These are phyloP conservation scores for Hypocrella siamensis DNA, from an alignment of 2,329 filamentous ascomycete species.

Conservation along the genomic window DNA sequence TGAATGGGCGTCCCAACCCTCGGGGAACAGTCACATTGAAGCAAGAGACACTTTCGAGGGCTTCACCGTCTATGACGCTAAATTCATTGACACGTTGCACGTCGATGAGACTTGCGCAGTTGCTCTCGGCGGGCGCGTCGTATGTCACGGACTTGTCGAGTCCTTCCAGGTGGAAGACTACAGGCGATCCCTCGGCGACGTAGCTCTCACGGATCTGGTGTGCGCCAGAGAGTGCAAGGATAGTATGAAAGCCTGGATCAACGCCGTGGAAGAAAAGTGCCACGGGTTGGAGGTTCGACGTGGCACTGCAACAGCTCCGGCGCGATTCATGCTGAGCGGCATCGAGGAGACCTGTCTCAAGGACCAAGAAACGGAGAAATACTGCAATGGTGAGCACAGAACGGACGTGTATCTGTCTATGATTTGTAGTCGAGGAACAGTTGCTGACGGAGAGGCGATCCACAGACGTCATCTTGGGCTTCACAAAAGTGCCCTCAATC, in stretches of 20 bases:
- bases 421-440: background rate
- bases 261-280: background rate
- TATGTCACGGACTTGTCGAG: background rate
- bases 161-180: background rate
- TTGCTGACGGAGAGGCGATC: background rate
- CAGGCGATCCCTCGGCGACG: background rate
- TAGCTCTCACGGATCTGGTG: background rate
- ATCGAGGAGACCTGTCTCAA: background rate
- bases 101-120: background rate
- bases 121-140: background rate
- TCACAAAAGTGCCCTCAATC: background rate
- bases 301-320: background rate
- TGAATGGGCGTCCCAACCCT: too few species aligned
- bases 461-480: background rate
- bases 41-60: background rate
- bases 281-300: background rate
- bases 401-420: too few species aligned
- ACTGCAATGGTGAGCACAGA: background rate
- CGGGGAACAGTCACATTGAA: too few species aligned
- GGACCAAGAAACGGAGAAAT: background rate
- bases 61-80: background rate
- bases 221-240: background rate
- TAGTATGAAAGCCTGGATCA: background rate
- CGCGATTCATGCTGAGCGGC: background rate
- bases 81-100: background rate